Conservation (phyloP, 2,329 filamentous ascomycete species). For the Calonectria pteridis region DNA sequence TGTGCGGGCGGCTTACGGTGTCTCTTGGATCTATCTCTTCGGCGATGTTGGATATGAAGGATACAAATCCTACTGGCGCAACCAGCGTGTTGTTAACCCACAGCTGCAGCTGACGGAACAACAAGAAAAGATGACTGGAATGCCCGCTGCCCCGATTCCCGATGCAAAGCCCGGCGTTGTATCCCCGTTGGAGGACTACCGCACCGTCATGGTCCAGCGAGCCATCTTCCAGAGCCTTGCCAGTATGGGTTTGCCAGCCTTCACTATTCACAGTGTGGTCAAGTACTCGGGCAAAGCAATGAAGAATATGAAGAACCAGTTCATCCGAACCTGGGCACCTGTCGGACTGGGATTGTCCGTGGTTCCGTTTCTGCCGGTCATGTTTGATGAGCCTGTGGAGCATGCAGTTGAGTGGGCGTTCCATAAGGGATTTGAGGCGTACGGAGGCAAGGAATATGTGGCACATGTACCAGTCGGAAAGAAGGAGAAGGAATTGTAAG, state of each 20-base stretch:
- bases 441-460: conserved; percentile 73
- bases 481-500: conserved; percentile 60
- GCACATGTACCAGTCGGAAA: conserved; percentile 66
- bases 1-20: conserved; percentile 85
- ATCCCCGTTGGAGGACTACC: conserved; percentile 87
- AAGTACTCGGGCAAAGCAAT: conserved; percentile 88
- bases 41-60: conserved; percentile 94
- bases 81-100: conserved; percentile 81
- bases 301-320: conserved; percentile 83
- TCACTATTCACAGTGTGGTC: conserved; percentile 94
- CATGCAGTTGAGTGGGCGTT: conserved; percentile 91
- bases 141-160: conserved; percentile 50
- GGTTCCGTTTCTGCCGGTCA: conserved; percentile 84
- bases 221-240: conserved; percentile 92
- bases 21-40: conserved; percentile 92
- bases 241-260: conserved; percentile 92
- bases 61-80: conserved; percentile 93
- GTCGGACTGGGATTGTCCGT: conserved; percentile 85
- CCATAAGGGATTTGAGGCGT: conserved; percentile 80
- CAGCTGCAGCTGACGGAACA: conserved; percentile 66
- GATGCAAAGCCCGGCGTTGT: conserved; percentile 57
- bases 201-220: conserved; percentile 90
- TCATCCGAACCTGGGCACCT: conserved; percentile 85
- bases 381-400: conserved; percentile 95
- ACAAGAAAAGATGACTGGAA: conserved; percentile 62